Percentiles rank a stretch among this genome's conserved stretches.
Evolutionary conservation across 129 eudicot species (phyloP).

Genomic region (Calendula officinalis): DNA sequence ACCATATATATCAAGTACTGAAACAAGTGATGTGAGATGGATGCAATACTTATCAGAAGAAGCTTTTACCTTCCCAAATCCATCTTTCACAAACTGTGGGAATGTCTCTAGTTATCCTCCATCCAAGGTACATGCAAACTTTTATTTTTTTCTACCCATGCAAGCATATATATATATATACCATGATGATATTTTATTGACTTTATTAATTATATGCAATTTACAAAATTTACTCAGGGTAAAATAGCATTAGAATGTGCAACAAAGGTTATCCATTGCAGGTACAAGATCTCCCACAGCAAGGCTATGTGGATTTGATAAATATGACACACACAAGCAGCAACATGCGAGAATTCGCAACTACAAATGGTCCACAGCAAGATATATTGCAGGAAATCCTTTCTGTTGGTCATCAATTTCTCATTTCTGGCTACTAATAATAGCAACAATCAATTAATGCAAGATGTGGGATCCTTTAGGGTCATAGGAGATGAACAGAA

Average conservation of each 20-base stretch:
- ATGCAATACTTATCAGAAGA: constrained; percentile 84
- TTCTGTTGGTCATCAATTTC: constrained; percentile 77
- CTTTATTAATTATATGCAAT: background rate
- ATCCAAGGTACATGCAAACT: constrained; percentile 59
- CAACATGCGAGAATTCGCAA: constrained; percentile 30
- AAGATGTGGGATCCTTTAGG: constrained; percentile 36
- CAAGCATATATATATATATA: too few relatives aligned
- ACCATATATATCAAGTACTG: constrained; percentile 33
- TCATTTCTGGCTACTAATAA: constrained; percentile 41
- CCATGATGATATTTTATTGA: background rate
- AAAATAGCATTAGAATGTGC: constrained; percentile 94
- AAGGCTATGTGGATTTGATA: constrained; percentile 37
- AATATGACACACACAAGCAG: constrained; percentile 46
- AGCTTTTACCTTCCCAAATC: constrained; percentile 60
- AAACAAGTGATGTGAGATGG: constrained; percentile 67
- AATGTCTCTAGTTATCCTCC: constrained; percentile 55
- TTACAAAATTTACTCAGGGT: constrained; percentile 43
- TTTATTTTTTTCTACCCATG: too few relatives aligned
- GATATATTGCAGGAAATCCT: constrained; percentile 82
- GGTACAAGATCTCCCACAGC: constrained; percentile 64
- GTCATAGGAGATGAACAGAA: constrained; percentile 41
- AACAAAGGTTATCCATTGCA: constrained; percentile 71
- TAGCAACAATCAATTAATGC: constrained; percentile 37
- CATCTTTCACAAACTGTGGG: constrained; percentile 47
- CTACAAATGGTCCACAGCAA: constrained; percentile 39